Evolutionary conservation across 768 basidiomycete genomes (phyloP).

Genomic region (Xerocomellus intermedius): DNA sequence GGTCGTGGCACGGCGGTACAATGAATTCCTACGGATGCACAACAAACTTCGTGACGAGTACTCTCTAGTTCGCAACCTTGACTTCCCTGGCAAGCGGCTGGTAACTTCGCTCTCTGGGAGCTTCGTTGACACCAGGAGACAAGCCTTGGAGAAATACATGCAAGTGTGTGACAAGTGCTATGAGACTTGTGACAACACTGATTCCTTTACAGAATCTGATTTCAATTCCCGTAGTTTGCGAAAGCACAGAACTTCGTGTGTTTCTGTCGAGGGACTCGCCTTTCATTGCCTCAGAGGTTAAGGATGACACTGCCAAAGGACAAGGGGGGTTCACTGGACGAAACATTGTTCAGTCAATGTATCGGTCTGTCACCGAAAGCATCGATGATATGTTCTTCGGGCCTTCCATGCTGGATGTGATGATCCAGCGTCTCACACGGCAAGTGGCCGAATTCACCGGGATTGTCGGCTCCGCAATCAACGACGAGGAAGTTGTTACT

Average conservation of each 20-base stretch:
- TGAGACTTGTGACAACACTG: not conserved
- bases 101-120: conserved; percentile 84
- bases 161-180: conserved; percentile 51
- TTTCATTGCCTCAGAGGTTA: conserved; percentile 59
- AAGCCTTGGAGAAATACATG: conserved; percentile 83
- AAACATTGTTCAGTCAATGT: conserved; percentile 81
- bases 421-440: conserved; percentile 85
- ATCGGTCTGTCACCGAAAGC: conserved; percentile 88
- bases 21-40: conserved; percentile 91
- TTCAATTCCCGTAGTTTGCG: conserved; percentile 71
- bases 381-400: conserved; percentile 98
- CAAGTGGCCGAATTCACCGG: conserved; percentile 91
- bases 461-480: conserved; percentile 71
- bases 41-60: conserved; percentile 80
- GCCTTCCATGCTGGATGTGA: conserved; percentile 92
- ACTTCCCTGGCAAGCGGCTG: conserved; percentile 92
- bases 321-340: conserved; percentile 59
- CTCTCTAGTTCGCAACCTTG: conserved; percentile 61
- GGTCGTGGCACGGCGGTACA: conserved; percentile 92
- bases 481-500: conserved; percentile 82
- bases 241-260: conserved; percentile 74
- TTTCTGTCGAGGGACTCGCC: conserved; percentile 90
- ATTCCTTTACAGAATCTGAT: conserved; percentile 57
- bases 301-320: conserved; percentile 40
- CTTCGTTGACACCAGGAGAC: conserved; percentile 80